phyloP scores from a whole-genome alignment of 345 rosid genomes.

The Dipteronia sinensis region DNA sequence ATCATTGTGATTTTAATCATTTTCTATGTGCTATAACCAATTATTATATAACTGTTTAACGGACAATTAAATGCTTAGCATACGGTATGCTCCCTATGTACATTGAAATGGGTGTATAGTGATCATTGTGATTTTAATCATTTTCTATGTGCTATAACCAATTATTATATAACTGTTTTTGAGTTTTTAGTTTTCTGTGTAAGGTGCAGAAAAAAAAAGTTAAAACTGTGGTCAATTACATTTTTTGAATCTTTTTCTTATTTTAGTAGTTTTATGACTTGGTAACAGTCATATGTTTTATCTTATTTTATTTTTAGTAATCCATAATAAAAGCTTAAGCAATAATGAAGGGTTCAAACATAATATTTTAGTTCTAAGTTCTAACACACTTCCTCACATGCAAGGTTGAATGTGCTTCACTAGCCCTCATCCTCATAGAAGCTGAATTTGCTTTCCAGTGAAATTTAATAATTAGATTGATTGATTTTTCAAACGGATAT shows the following conservation, averaged over 20 bases:
- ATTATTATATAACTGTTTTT: neutral
- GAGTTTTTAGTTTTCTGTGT: neutral
- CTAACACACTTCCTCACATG: neutral
- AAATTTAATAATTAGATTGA: neutral
- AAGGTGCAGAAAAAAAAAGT: neutral
- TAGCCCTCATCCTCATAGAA: neutral
- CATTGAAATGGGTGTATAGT: slow-evolving; percentile 7
- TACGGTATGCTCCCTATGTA: neutral
- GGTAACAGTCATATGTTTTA: neutral
- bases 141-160: neutral
- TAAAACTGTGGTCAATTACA: neutral
- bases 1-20: neutral
- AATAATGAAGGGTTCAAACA: neutral
- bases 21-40: neutral
- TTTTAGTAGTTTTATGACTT: neutral
- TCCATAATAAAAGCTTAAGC: neutral
- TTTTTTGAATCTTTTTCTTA: neutral
- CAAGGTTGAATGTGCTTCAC: neutral
- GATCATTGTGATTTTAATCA: neutral
- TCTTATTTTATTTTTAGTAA: neutral
- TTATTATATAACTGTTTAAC: neutral
- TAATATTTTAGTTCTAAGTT: neutral
- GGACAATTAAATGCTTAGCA: too few species aligned
- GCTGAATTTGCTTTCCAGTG: neutral
- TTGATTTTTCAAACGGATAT: neutral